Conservation (phyloP, 768 basidiomycete species). For the Hemileccinum rubropunctum region DNA sequence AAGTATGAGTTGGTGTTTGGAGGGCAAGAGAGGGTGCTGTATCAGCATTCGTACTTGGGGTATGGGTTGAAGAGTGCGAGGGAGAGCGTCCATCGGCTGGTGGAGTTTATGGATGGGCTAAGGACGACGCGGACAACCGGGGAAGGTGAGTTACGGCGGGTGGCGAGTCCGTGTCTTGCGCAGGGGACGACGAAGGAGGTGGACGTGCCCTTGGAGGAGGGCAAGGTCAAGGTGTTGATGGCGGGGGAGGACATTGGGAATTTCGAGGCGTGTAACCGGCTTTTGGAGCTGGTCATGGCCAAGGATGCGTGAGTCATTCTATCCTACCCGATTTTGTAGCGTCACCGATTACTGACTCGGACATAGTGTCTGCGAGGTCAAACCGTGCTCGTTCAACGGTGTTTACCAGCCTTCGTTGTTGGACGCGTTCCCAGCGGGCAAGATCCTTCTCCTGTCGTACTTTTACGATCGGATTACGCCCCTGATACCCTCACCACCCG, state of each 20-base stretch:
- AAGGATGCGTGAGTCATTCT: conserved; percentile 75
- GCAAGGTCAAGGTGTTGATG: conserved; percentile 74
- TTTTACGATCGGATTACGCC: conserved; percentile 94
- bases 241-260: conserved; percentile 75
- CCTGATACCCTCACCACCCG: conserved; percentile 45
- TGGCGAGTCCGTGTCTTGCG: conserved; percentile 78
- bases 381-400: conserved; percentile 96
- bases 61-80: conserved; percentile 93
- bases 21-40: conserved; percentile 68
- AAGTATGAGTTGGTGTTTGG: conserved; percentile 82
- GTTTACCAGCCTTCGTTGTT: conserved; percentile 94
- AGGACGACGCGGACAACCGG: conserved; percentile 18
- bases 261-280: conserved; percentile 81
- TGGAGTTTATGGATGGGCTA: conserved; percentile 76
- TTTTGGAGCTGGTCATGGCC: conserved; percentile 88
- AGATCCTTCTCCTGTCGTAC: conserved; percentile 91
- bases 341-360: not conserved
- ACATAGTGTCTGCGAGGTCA: conserved; percentile 75
- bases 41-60: conserved; percentile 97
- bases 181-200: conserved; percentile 61
- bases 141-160: conserved; percentile 3
- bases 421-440: conserved; percentile 84
- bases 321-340: not conserved
- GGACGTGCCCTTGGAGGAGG: conserved; percentile 50
- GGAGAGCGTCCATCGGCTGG: conserved; percentile 79